These are phyloP conservation scores for Asterella californica DNA, from an alignment of 225 moss, liverwort and hornwort species.

Conservation along the genomic window DNA sequence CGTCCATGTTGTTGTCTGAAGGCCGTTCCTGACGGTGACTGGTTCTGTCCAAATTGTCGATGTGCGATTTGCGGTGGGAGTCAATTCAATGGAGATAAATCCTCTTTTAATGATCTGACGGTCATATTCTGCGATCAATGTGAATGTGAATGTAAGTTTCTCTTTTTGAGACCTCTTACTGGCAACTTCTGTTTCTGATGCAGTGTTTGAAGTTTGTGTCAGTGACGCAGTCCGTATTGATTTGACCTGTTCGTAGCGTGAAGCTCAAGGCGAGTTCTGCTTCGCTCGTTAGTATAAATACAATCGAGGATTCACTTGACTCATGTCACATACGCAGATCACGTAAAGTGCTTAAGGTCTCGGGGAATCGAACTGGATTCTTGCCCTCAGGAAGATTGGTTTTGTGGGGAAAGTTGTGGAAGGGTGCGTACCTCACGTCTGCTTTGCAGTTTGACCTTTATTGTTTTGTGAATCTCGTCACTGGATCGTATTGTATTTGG, in stretches of 20 bases:
- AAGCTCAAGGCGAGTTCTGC: background rate
- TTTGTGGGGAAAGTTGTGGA: constrained; percentile 69
- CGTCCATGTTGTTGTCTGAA: constrained; percentile 11
- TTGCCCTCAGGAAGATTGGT: constrained; percentile 74
- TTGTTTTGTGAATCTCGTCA: background rate
- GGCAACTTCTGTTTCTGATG: background rate
- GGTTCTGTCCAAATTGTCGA: constrained; percentile 96
- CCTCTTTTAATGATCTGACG: constrained; percentile 64
- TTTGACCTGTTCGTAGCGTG: background rate
- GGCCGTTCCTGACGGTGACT: constrained; percentile 80
- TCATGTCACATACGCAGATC: constrained; percentile 52
- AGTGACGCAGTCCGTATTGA: background rate
- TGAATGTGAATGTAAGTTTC: constrained; percentile 84
- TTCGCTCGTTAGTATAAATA: background rate
- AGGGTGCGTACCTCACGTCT: constrained; percentile 40
- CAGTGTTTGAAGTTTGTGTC: background rate
- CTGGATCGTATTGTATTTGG: background rate
- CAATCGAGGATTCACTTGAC: background rate
- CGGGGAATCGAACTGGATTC: constrained; percentile 59
- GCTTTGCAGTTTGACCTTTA: background rate
- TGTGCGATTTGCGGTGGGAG: constrained; percentile 83
- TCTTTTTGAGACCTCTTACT: background rate
- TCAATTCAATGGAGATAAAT: constrained; percentile 66
- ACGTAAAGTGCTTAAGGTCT: constrained; percentile 81
- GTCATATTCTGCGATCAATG: constrained; percentile 86